These are phyloP conservation scores for Peronospora belbahrii DNA, from an alignment of 352 stramenopile species.

Conservation along the genomic window DNA sequence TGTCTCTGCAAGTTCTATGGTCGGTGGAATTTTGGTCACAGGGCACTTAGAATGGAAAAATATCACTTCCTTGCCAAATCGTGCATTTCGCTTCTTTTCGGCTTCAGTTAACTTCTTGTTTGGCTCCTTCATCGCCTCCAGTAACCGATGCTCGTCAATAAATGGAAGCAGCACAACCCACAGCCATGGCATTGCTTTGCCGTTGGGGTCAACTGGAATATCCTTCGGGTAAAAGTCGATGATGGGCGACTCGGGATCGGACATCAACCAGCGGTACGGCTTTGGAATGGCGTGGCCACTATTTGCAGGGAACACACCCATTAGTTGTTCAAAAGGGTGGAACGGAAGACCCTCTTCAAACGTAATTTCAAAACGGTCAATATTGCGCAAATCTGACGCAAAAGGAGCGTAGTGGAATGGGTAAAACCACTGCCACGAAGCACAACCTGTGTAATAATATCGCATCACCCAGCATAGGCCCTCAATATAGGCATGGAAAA, in stretches of 20 bases:
- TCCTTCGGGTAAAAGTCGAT: conserved; percentile 95
- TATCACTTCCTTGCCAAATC: conserved; percentile 73
- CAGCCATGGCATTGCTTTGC: conserved; percentile 97
- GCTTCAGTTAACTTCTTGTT: conserved; percentile 61
- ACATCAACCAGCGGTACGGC: conserved; percentile 94
- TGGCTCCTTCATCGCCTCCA: conserved; percentile 79
- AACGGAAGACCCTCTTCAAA: conserved; percentile 95
- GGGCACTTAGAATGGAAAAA: conserved; percentile 74
- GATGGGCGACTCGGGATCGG: conserved; percentile 91
- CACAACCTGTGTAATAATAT: conserved; percentile 99
- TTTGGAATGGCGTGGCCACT: conserved; percentile 91
- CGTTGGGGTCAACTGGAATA: conserved; percentile 96
- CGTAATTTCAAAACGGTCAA: conserved; percentile 84
- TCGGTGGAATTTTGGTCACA: conserved; percentile 35
- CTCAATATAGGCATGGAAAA: conserved; percentile 96
- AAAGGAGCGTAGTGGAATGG: conserved; percentile 98
- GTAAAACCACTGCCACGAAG: conserved; percentile 99
- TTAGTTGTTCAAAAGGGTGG: conserved; percentile 95
- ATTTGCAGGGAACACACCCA: conserved; percentile 95
- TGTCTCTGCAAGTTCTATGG: conserved; percentile 34
- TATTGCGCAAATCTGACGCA: conserved; percentile 87
- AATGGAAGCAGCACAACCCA: conserved; percentile 98
- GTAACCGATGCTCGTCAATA: conserved; percentile 94
- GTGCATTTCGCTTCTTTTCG: conserved; percentile 80
- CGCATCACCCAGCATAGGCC: conserved; percentile 98